Conservation (phyloP, 192 early-diverging fungal genomes). For the Backusella macrospora region DNA sequence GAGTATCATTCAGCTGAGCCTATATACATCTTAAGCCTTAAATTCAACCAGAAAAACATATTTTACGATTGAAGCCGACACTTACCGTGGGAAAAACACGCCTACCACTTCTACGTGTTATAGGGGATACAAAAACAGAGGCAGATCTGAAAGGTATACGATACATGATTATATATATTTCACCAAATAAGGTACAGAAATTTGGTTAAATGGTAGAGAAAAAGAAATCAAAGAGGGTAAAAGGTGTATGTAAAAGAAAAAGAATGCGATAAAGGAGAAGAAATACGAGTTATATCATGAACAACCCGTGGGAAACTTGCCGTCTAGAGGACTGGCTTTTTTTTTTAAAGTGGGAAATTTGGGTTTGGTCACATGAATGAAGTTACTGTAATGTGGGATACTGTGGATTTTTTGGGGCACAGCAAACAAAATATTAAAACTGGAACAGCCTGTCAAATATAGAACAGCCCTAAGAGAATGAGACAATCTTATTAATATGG, state of each 20-base stretch:
- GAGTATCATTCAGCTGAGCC: background rate
- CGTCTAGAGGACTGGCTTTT: background rate
- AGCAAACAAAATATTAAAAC: too few species aligned
- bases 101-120: background rate
- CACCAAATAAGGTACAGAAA: background rate
- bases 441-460: too few species aligned
- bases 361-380: background rate
- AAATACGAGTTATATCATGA: background rate
- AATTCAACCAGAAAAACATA: background rate
- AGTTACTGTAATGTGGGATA: too few species aligned
- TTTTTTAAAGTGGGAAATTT: constrained; percentile 7
- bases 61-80: background rate
- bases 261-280: background rate
- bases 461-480: too few species aligned
- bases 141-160: background rate
- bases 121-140: background rate
- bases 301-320: constrained; percentile 7
- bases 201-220: background rate
- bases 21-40: background rate
- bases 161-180: background rate
- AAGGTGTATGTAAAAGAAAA: background rate
- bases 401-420: too few species aligned
- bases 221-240: background rate
- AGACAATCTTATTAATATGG: too few species aligned
- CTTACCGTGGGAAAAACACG: constrained; percentile 16